Evolutionary conservation across 176 grass and related monocot species (phyloP).

Genomic region (Aegilops sharonensis): DNA sequence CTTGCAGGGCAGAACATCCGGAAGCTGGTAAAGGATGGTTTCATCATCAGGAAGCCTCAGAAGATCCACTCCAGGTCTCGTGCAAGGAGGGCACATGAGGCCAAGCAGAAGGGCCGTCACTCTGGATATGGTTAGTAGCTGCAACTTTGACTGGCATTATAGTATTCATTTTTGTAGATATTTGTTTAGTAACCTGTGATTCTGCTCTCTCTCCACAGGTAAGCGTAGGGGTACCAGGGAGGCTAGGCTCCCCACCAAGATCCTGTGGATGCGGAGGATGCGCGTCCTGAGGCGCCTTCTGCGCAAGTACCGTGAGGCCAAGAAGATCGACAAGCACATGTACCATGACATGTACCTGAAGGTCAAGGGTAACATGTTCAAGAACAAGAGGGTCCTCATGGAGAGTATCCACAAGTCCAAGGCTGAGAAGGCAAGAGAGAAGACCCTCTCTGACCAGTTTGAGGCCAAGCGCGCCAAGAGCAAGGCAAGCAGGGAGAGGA

Average conservation of each 20-base stretch:
- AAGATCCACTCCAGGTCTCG: constrained; percentile 70
- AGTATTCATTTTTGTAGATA: background rate
- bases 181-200: background rate
- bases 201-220: constrained; percentile 27
- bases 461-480: constrained; percentile 68
- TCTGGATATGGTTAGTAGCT: constrained; percentile 51
- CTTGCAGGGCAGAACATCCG: constrained; percentile 63
- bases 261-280: constrained; percentile 76
- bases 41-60: constrained; percentile 62
- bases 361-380: constrained; percentile 66
- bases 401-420: constrained; percentile 75
- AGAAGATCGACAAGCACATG: constrained; percentile 78
- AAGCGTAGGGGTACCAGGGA: constrained; percentile 68
- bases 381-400: constrained; percentile 75
- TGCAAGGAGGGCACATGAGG: constrained; percentile 62
- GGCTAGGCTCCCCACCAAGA: constrained; percentile 67
- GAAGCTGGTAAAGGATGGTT: constrained; percentile 70
- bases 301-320: constrained; percentile 60
- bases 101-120: constrained; percentile 69
- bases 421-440: constrained; percentile 66
- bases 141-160: background rate
- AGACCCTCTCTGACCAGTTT: constrained; percentile 52
- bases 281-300: constrained; percentile 56
- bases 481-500: constrained; percentile 52
- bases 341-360: constrained; percentile 78